Conservation (phyloP, 345 rosid species). For the Eucalyptus erythrocorys region DNA sequence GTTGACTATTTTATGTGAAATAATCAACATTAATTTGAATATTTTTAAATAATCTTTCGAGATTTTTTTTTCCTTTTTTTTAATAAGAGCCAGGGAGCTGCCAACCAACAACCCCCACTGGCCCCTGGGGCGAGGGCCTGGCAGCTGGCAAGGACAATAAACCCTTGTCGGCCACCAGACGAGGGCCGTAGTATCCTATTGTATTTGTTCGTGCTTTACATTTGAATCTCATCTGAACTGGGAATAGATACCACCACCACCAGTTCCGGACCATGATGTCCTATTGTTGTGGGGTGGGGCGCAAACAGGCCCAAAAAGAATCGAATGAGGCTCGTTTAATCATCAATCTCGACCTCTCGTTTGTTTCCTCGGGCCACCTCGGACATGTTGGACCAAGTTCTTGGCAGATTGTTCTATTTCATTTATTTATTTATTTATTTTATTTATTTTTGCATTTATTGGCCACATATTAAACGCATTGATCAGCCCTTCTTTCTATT, state of each 20-base stretch:
- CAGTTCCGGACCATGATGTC: too few species aligned
- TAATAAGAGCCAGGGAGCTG: neutral
- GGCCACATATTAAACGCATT: neutral
- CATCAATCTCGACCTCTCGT: neutral
- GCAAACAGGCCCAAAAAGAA: neutral
- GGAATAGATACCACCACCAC: neutral
- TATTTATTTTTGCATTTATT: neutral
- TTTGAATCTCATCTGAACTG: too few species aligned
- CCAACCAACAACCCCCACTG: neutral
- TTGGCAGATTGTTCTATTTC: neutral
- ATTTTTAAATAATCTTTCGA: too few species aligned
- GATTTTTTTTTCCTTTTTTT: neutral
- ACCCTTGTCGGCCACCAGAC: too few species aligned
- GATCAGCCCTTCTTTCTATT: neutral
- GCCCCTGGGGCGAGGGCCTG: neutral
- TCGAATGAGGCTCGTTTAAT: neutral
- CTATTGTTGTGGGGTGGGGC: too few species aligned
- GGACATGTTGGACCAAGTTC: neutral
- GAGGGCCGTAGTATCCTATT: too few species aligned
- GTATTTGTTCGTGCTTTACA: too few species aligned
- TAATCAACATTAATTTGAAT: rapidly evolving
- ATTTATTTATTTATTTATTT: neutral
- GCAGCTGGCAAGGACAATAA: too few species aligned
- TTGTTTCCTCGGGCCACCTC: neutral
- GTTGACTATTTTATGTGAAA: rapidly evolving